A percentile compares a stretch with the other conserved stretches of the same genome.
Evolutionary conservation across 1,284 basidiomycete species (phyloP).

Genomic region (Ustilago crameri): DNA sequence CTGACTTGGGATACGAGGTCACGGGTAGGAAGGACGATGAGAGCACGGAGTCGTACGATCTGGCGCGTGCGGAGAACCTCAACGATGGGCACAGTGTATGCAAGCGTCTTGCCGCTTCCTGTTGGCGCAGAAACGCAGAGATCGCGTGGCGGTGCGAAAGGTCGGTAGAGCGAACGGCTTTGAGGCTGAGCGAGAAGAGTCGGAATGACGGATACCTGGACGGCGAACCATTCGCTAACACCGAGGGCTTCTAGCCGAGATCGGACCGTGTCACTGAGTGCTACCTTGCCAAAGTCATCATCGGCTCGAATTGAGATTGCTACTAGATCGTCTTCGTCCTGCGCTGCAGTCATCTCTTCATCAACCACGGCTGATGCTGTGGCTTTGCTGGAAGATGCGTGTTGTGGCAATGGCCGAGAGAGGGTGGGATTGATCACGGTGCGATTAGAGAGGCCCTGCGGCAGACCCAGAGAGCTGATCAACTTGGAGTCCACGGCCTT

Average conservation of each 20-base stretch:
- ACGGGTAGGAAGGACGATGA: constrained; percentile 91
- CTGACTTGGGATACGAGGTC: constrained; percentile 93
- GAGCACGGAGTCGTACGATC: constrained; percentile 79
- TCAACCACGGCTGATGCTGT: constrained; percentile 3
- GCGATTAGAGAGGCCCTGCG: constrained; percentile 51
- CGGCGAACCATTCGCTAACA: constrained; percentile 69
- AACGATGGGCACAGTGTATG: constrained; percentile 90
- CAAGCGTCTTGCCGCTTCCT: constrained; percentile 94
- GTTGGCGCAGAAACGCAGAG: constrained; percentile 97
- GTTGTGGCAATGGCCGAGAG: constrained; percentile 31
- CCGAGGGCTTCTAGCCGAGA: constrained; percentile 53
- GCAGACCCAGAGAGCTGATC: constrained; percentile 59
- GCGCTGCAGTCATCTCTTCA: constrained; percentile 11
- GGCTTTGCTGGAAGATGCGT: constrained; percentile 11
- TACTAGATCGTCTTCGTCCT: constrained; percentile 16
- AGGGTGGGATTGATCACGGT: constrained; percentile 51
- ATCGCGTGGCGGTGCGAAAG: constrained; percentile 79
- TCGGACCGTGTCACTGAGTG: constrained; percentile 43
- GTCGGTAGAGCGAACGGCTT: constrained; percentile 74
- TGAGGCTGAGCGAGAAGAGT: constrained; percentile 74
- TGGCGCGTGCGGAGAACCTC: constrained; percentile 70
- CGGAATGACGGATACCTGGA: constrained; percentile 84
- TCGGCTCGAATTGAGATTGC: constrained; percentile 11
- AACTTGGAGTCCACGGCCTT: constrained; percentile 40
- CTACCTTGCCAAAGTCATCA: constrained; percentile 36